Conservation (phyloP, 768 basidiomycete species). For the Plicaturopsis crispa region DNA sequence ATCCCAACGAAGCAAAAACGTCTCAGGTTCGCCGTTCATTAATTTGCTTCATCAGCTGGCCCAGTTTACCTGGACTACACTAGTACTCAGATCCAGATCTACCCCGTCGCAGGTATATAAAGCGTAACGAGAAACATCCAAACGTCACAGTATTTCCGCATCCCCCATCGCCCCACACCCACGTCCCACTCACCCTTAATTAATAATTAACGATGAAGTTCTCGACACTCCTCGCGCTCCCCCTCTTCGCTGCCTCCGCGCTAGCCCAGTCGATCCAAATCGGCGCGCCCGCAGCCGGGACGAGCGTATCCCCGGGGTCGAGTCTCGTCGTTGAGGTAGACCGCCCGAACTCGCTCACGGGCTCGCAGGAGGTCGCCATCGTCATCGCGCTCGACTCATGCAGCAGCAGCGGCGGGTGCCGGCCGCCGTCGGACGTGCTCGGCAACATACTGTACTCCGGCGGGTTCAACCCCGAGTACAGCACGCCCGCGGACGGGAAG, state of each 20-base stretch:
- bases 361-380: constrained; percentile 24
- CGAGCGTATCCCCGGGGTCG: constrained; percentile 15
- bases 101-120: too few species aligned
- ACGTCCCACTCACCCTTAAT: too few species aligned
- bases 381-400: constrained; percentile 23
- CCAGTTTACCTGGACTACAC: too few species aligned
- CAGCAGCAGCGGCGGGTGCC: constrained; percentile 10
- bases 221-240: constrained; percentile 13
- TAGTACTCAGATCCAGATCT: too few species aligned
- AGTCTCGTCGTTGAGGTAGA: constrained; percentile 26
- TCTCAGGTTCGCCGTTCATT: too few species aligned
- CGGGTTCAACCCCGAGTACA: constrained; percentile 17
- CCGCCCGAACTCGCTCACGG: constrained; percentile 23
- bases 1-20: too few species aligned
- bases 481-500: constrained; percentile 10
- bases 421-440: constrained; percentile 11
- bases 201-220: too few species aligned
- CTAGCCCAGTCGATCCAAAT: constrained; percentile 25
- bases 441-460: constrained; percentile 23
- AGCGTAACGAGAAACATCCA: too few species aligned
- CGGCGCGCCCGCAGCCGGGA: constrained; percentile 16
- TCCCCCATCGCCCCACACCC: too few species aligned
- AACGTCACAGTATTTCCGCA: too few species aligned
- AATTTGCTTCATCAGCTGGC: too few species aligned
- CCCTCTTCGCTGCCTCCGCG: constrained; percentile 11